Percentiles rank a stretch among this genome's conserved stretches.
These are phyloP conservation scores for Typha latifolia DNA, from an alignment of 176 grass and related monocot genomes.

Conservation along the genomic window DNA sequence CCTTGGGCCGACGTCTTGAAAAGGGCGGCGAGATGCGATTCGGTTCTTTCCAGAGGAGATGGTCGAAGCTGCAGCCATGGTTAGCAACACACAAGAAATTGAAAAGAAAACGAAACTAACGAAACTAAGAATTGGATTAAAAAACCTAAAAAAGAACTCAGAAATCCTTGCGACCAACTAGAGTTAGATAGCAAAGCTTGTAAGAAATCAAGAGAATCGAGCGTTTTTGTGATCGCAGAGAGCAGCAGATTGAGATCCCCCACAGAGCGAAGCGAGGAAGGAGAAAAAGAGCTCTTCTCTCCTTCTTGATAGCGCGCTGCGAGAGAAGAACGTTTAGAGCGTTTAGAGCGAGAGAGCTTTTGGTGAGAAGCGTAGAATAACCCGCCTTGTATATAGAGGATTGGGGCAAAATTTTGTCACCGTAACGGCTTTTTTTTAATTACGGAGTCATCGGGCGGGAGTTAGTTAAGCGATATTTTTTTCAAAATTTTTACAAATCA, in stretches of 20 bases:
- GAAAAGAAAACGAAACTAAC: background rate
- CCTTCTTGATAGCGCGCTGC: background rate
- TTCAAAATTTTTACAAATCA: too few species aligned
- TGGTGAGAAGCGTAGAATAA: too few species aligned
- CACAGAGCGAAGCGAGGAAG: background rate
- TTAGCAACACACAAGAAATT: conserved; percentile 21
- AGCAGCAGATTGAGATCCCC: background rate
- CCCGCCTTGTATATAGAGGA: too few species aligned
- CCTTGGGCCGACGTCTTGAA: conserved; percentile 39
- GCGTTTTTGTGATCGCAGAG: background rate
- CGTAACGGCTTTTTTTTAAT: too few species aligned
- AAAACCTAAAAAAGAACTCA: background rate
- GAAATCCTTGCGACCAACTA: conserved; percentile 10
- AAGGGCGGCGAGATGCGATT: conserved; percentile 24
- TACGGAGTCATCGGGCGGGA: too few species aligned
- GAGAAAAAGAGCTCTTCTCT: background rate
- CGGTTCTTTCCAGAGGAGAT: conserved; percentile 39
- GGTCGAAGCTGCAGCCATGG: conserved; percentile 51
- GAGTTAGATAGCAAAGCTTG: conserved; percentile 14
- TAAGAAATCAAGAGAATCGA: conserved; percentile 9
- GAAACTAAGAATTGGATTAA: conserved; percentile 10
- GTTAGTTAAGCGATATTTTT: too few species aligned
- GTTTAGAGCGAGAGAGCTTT: too few species aligned
- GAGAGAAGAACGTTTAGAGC: too few species aligned
- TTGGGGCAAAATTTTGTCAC: too few species aligned